phyloP scores from a whole-genome alignment of 176 grass and related monocot species.

The Carex myosuroides region DNA sequence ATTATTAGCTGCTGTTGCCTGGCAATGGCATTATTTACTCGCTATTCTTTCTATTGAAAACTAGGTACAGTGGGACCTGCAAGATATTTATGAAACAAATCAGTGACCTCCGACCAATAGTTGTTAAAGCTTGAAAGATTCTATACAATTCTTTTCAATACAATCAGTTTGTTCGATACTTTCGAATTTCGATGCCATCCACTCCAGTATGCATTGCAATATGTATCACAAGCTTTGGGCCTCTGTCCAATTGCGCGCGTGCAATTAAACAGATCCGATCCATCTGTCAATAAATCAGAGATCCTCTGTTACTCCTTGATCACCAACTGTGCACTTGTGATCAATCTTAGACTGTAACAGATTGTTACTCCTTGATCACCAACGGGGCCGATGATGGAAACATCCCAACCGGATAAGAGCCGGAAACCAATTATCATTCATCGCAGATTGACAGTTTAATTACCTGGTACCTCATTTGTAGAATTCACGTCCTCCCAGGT shows the following conservation, averaged over 20 bases:
- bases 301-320: neutral
- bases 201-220: no score
- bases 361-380: neutral
- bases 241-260: no score
- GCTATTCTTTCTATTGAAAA: neutral
- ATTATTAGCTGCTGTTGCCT: no score
- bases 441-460: neutral
- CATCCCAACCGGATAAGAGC: neutral
- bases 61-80: neutral
- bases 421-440: neutral
- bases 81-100: neutral
- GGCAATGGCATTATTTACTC: no score
- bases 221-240: no score
- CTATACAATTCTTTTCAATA: neutral
- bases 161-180: neutral
- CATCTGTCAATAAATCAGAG: neutral
- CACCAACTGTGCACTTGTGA: neutral
- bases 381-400: neutral
- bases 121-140: neutral
- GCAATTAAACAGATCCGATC: no score
- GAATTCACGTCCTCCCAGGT: no score
- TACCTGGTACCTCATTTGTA: neutral
- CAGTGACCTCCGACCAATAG: neutral
- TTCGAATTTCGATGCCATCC: neutral
- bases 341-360: neutral